A percentile compares a stretch with the other conserved stretches of the same genome.
Evolutionary conservation across 768 basidiomycete genomes (phyloP).

Genomic region (Auricularia heimuer): DNA sequence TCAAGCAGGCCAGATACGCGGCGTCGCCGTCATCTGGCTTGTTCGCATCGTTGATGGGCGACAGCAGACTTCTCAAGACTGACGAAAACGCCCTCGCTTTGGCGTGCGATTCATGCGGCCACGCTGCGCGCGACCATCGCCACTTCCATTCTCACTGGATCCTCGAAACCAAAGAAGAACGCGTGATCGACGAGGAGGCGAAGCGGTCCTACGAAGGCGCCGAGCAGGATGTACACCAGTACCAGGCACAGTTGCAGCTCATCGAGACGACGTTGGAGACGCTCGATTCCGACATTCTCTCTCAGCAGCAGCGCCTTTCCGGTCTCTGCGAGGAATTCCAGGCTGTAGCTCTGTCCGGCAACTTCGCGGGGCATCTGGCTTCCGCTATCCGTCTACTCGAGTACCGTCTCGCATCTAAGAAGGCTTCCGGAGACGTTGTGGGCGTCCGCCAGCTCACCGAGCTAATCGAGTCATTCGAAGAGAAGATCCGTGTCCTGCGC

Average conservation of each 20-base stretch:
- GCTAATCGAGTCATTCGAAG: not conserved
- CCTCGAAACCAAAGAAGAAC: constrained; percentile 5
- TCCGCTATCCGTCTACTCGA: not conserved
- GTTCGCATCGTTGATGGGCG: not conserved
- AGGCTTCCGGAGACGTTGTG: not conserved
- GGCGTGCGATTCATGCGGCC: constrained; percentile 11
- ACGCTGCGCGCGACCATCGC: constrained; percentile 9
- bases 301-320: not conserved
- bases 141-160: constrained; percentile 13
- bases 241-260: not conserved
- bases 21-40: not conserved
- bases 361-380: not conserved
- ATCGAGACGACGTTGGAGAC: not conserved
- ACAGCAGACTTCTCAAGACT: too few species aligned
- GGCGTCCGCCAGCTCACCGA: not conserved
- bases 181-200: constrained; percentile 9
- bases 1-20: not conserved
- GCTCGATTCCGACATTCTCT: not conserved
- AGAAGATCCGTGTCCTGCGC: not conserved
- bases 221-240: not conserved
- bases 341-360: not conserved
- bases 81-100: not conserved
- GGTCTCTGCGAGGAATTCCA: not conserved
- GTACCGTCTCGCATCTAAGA: not conserved
- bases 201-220: constrained; percentile 11